Conservation (phyloP, 129 eudicot species). For the Deinandra increscens region DNA sequence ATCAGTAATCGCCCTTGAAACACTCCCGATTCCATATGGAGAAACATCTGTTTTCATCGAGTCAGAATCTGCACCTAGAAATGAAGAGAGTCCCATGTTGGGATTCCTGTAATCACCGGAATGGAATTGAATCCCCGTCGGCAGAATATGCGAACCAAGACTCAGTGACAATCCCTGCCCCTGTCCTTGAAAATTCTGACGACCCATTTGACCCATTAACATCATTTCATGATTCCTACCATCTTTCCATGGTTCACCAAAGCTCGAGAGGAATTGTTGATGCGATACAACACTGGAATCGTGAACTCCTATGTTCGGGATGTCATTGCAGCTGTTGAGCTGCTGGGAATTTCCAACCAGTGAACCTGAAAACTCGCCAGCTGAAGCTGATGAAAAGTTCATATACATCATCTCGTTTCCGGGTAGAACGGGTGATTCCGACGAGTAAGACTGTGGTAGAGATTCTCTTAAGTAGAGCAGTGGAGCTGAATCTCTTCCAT, state of each 20-base stretch:
- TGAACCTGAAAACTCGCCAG: constrained; percentile 50
- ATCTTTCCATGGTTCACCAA: constrained; percentile 59
- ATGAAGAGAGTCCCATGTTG: constrained; percentile 36
- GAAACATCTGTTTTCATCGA: constrained; percentile 33
- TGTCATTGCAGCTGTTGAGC: constrained; percentile 36
- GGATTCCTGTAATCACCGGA: constrained; percentile 43
- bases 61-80: constrained; percentile 33
- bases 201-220: constrained; percentile 40
- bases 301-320: constrained; percentile 39
- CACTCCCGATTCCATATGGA: constrained; percentile 42
- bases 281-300: constrained; percentile 48
- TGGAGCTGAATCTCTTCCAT: constrained; percentile 48
- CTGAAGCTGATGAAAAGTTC: constrained; percentile 50
- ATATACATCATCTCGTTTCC: constrained; percentile 60
- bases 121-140: constrained; percentile 44
- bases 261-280: constrained; percentile 52
- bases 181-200: constrained; percentile 38
- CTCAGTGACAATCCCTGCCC: constrained; percentile 66
- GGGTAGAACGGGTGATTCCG: constrained; percentile 47
- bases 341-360: constrained; percentile 44
- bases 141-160: constrained; percentile 50
- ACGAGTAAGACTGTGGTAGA: constrained; percentile 45
- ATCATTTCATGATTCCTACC: constrained; percentile 51
- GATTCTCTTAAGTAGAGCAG: constrained; percentile 51
- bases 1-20: constrained; percentile 42